A percentile compares a stretch with the other conserved stretches of the same genome.
These are phyloP conservation scores for Primulina eburnea DNA, from an alignment of 257 asterid species.

Conservation along the genomic window DNA sequence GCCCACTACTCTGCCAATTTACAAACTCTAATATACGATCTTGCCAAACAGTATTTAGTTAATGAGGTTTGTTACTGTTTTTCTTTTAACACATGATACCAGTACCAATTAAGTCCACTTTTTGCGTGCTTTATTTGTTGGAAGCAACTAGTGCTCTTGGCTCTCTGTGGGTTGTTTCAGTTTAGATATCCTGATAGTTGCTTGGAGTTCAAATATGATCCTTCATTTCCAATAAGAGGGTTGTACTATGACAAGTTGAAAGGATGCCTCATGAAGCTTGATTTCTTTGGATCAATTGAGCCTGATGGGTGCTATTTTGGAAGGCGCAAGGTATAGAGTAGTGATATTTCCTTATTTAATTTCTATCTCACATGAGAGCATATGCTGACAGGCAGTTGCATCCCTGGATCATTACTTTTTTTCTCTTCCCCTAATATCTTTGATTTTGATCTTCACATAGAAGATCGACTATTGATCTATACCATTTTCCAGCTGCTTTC, in stretches of 20 bases:
- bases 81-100: constrained; percentile 2
- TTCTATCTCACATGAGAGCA: constrained; percentile 1
- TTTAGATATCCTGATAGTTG: constrained; percentile 85
- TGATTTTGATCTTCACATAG: not conserved
- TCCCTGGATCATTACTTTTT: not conserved
- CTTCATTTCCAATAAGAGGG: constrained; percentile 92
- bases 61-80: constrained; percentile 72
- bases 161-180: constrained; percentile 44
- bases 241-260: constrained; percentile 82
- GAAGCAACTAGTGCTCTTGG: not conserved
- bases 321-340: constrained; percentile 66
- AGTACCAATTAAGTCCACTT: constrained; percentile 2
- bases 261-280: constrained; percentile 94
- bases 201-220: constrained; percentile 73
- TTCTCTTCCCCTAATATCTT: not conserved
- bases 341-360: constrained; percentile 5
- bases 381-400: not conserved
- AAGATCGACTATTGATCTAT: not conserved
- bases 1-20: constrained; percentile 90
- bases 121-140: not conserved
- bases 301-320: constrained; percentile 97
- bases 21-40: constrained; percentile 81
- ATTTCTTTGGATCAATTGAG: constrained; percentile 95
- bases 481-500: not conserved
- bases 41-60: constrained; percentile 87